These are phyloP conservation scores for Zanthoxylum bungeanum DNA, from an alignment of 345 rosid species.

Conservation along the genomic window DNA sequence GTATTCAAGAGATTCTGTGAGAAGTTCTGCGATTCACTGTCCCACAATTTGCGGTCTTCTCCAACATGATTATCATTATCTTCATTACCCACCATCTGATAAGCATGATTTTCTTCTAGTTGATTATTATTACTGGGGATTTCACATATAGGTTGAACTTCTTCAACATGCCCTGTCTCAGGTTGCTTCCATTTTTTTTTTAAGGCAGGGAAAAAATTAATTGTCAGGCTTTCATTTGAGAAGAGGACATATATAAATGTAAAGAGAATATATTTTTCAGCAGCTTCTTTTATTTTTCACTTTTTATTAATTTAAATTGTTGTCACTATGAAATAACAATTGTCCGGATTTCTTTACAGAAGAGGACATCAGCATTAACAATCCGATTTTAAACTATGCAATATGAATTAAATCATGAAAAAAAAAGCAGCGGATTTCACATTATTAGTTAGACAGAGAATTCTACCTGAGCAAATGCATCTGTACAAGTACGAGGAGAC, in stretches of 20 bases:
- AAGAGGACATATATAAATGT: background rate
- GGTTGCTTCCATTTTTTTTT: constrained; percentile 30
- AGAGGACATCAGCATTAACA: background rate
- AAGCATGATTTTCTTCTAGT: constrained; percentile 23
- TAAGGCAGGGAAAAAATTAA: constrained; percentile 2
- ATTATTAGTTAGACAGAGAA: background rate
- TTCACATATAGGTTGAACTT: constrained; percentile 40
- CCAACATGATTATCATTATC: constrained; percentile 43
- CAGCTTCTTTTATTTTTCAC: background rate
- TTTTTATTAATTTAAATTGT: background rate
- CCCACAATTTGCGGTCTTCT: constrained; percentile 78
- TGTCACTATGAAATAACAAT: background rate
- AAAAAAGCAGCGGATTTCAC: background rate
- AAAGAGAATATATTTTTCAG: background rate
- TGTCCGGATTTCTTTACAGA: too few species aligned
- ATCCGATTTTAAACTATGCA: background rate
- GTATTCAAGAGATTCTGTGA: constrained; percentile 69
- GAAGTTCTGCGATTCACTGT: constrained; percentile 66
- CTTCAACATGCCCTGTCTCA: constrained; percentile 36
- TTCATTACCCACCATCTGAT: constrained; percentile 28
- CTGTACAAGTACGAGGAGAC: constrained; percentile 14
- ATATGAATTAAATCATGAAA: background rate
- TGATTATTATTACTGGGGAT: constrained; percentile 20
- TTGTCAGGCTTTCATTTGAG: constrained; percentile 14
- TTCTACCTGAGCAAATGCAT: constrained; percentile 47